Base-by-base conservation (phyloP, 495 filamentous ascomycete genomes). In the Aspergillus campestris region DNA sequence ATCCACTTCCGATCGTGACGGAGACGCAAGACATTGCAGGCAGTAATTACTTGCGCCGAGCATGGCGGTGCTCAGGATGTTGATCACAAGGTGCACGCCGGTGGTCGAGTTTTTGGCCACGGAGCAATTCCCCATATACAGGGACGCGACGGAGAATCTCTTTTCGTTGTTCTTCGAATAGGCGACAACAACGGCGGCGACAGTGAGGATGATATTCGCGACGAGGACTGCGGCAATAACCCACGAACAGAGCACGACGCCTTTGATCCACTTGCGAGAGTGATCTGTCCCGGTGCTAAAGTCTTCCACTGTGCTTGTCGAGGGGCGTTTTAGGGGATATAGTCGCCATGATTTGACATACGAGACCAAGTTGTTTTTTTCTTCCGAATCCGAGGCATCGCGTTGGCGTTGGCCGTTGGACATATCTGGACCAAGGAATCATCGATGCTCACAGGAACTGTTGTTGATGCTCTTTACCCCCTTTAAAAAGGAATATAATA, bases 41-140 rank as follows among this genome's bases (percentile, higher is more conserved):
- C 58, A 59, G 38, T 71, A 70, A 44, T 73, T 75, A 35, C 64
- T 68, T 0, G 67, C 64, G 0, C 56, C 51, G 2, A 73, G 60
- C 27, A 73, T 51, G 1, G 55, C 44, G 1, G 66, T 74, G 31
- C 59, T 58, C 0, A 71, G 45, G 7, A 62, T 32, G 40, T 69
- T 69, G 42, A 72, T 65, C 1, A n/a, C 43, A 12, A 69, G 36
- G 44, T 71, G 66, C 8, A 64, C 29, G 49, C 57, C 61, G 8
- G 59, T 36, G 13, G 47, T 57, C 6, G 57, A 41, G 3, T 32
- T 34, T 27, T 53, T 53, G 13, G 51, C 44, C 27, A 46, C 24
- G 13, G 31, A 11, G 44, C 66, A 67, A 14, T 43, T 39, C 2
- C 59, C 66, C 5, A 8, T 29, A 9, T 39, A 51, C 0, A 51